Conservation (phyloP, 1,284 basidiomycete species). For the Calocybe gambosa region DNA sequence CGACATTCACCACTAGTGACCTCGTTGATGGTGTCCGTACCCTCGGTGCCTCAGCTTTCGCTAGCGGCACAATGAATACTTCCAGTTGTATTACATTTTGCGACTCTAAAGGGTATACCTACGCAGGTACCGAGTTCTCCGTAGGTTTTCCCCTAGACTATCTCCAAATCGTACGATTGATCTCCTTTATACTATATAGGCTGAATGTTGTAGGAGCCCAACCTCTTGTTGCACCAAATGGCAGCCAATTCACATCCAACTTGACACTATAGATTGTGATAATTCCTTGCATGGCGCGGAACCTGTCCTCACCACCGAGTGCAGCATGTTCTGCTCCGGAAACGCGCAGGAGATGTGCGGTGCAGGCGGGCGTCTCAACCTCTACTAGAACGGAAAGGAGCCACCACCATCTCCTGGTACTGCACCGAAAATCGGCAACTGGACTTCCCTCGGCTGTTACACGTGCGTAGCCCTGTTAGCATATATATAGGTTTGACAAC, state of each 20-base stretch:
- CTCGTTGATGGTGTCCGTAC: slow-evolving; percentile 42
- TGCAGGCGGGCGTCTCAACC: slow-evolving; percentile 49
- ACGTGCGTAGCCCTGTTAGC: slow-evolving; percentile 33
- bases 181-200: slow-evolving; percentile 15
- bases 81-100: slow-evolving; percentile 63
- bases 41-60: slow-evolving; percentile 39
- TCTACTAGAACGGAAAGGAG: slow-evolving; percentile 54
- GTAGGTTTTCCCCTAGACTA: slow-evolving; percentile 22
- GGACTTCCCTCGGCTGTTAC: slow-evolving; percentile 62
- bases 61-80: slow-evolving; percentile 53
- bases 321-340: slow-evolving; percentile 58
- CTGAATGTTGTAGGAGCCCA: slow-evolving; percentile 49
- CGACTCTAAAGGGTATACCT: slow-evolving; percentile 40
- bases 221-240: slow-evolving; percentile 9
- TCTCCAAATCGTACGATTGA: slow-evolving; percentile 1
- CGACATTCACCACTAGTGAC: slow-evolving; percentile 33
- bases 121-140: slow-evolving; percentile 54
- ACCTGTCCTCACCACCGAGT: slow-evolving; percentile 43
- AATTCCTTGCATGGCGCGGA: slow-evolving; percentile 46
- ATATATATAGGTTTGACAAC: background rate
- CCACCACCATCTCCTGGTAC: slow-evolving; percentile 49
- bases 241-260: slow-evolving; percentile 5
- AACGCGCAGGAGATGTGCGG: slow-evolving; percentile 56
- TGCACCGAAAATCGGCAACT: slow-evolving; percentile 47
- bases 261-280: slow-evolving; percentile 47